phyloP scores from a whole-genome alignment of 139 green algal genomes.

The Protoeuglena noctilucae region DNA sequence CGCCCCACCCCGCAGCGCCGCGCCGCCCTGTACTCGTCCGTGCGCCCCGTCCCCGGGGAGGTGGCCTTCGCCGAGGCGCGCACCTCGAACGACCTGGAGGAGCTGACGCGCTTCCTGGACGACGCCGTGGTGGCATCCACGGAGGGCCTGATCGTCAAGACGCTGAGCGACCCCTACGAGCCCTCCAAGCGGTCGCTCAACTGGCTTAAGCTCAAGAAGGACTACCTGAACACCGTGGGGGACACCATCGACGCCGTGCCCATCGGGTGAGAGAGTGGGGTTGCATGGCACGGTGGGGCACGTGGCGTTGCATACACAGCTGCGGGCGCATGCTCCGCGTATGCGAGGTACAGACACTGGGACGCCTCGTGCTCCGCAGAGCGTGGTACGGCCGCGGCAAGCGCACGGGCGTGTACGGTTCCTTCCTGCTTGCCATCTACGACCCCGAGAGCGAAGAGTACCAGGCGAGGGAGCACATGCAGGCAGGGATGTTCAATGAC shows the following conservation, averaged over 20 bases:
- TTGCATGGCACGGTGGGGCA: too few relatives aligned
- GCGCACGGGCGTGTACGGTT: conserved; percentile 70
- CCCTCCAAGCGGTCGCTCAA: conserved; percentile 59
- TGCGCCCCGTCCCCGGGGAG: conserved; percentile 44
- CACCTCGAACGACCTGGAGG: conserved; percentile 61
- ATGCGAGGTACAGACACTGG: too few relatives aligned
- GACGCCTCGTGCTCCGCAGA: conserved; percentile 5
- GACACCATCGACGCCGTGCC: conserved; percentile 90
- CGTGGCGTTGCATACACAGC: too few relatives aligned
- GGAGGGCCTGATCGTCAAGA: conserved; percentile 96
- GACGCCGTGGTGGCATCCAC: conserved; percentile 68
- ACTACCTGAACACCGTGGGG: conserved; percentile 87
- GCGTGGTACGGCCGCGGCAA: conserved; percentile 73
- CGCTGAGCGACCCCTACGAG: conserved; percentile 77
- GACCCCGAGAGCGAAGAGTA: conserved; percentile 69
- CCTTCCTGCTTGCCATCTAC: conserved; percentile 85
- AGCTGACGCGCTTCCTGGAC: conserved; percentile 76
- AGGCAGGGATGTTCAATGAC: not conserved
- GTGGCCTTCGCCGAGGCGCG: conserved; percentile 65
- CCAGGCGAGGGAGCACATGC: too few relatives aligned
- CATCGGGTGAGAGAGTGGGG: too few relatives aligned
- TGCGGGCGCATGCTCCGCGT: too few relatives aligned
- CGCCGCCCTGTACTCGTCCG: conserved; percentile 43
- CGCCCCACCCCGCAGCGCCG: conserved; percentile 35
- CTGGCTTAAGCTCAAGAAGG: conserved; percentile 98